Evolutionary conservation across 73 alveolate genomes (phyloP), one percentile per base, ranked within the genome.

Genomic region (Symbiodinium pilosum): DNA sequence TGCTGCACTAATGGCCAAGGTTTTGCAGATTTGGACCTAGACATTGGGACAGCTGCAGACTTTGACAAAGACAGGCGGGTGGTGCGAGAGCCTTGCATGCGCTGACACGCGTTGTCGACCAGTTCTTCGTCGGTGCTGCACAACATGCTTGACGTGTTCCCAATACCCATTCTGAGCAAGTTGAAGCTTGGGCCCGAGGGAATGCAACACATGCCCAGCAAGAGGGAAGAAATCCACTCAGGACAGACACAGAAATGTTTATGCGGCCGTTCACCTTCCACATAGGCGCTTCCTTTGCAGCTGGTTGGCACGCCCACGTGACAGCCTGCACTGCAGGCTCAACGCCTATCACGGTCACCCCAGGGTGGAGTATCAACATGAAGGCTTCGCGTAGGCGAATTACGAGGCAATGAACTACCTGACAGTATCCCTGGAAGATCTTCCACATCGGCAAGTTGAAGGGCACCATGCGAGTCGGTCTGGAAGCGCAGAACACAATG

Each of bases 241-340:
- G 97, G 97, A 86, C 87, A 14, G 97, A 91, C 56, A 43, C 97
- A 3, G 89, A n/a, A 88, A 43, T 43, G 97, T 91, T 91, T 75
- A 91, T 91, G 97, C 97, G 89, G 54, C 97, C 97, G 28, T 68
- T 91, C 89, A 91, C 87, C 75, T 91, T 91, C 52, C 97, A 91
- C 81, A 4, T 91, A 91, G 97, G 97, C 77, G 43, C 39, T 36
- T 83, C 68, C 51, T 36, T 40, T 39, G 87, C 87, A 39, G 9
- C 18, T 71, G 40, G 40, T 51, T 2, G 8, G 38, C 32, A n/a
- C n/a, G n/a, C n/a, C n/a, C n/a, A n/a, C n/a, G n/a, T 14, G 43
- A n/a, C n/a, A n/a, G 43, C 24, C 9, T 83, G 77, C 39, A n/a
- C n/a, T n/a, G n/a, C n/a, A 91, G 97, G 97, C 43, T 87, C 89